Evolutionary conservation across 2,329 filamentous ascomycete genomes (phyloP).

Genomic region (Pseudogymnoascus sp.): DNA sequence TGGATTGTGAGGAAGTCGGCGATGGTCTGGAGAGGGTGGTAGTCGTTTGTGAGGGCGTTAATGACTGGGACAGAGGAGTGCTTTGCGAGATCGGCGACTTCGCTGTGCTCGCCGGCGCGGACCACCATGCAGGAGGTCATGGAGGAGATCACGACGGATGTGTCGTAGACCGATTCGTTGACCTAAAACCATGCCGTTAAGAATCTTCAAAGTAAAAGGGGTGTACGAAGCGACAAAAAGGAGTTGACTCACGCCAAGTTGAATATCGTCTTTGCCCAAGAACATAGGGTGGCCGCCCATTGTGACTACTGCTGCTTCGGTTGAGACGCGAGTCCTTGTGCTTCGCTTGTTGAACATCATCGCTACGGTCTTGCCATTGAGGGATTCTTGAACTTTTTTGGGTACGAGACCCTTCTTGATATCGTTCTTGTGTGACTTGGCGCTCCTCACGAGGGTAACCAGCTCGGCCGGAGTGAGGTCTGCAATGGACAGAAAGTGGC

Average conservation of each 20-base stretch:
- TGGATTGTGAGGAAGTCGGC: conserved; percentile 89
- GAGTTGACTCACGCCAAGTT: conserved; percentile 62
- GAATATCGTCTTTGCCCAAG: conserved; percentile 89
- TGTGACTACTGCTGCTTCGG: conserved; percentile 79
- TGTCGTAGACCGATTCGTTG: conserved; percentile 94
- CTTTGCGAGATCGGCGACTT: conserved; percentile 62
- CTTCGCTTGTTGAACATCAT: conserved; percentile 97
- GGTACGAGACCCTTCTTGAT: conserved; percentile 64
- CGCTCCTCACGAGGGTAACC: conserved; percentile 74
- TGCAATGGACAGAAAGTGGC: conserved; percentile 86
- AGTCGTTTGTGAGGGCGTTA: conserved; percentile 81
- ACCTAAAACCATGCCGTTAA: conserved; percentile 40
- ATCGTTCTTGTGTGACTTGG: conserved; percentile 63
- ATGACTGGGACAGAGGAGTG: conserved; percentile 73
- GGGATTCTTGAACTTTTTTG: conserved; percentile 47
- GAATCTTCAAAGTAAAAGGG: background rate
- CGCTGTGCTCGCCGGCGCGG: conserved; percentile 68
- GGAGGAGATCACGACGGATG: conserved; percentile 84
- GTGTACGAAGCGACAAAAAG: background rate
- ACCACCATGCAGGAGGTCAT: conserved; percentile 82
- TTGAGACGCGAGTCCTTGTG: conserved; percentile 87
- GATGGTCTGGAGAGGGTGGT: conserved; percentile 88
- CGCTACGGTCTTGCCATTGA: conserved; percentile 75
- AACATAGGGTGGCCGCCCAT: conserved; percentile 96
- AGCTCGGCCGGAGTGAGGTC: conserved; percentile 78